Evolutionary conservation across 495 filamentous ascomycete genomes (phyloP), one percentile per base, ranked within the genome.

Genomic region (Xanthoparmelia taractica): DNA sequence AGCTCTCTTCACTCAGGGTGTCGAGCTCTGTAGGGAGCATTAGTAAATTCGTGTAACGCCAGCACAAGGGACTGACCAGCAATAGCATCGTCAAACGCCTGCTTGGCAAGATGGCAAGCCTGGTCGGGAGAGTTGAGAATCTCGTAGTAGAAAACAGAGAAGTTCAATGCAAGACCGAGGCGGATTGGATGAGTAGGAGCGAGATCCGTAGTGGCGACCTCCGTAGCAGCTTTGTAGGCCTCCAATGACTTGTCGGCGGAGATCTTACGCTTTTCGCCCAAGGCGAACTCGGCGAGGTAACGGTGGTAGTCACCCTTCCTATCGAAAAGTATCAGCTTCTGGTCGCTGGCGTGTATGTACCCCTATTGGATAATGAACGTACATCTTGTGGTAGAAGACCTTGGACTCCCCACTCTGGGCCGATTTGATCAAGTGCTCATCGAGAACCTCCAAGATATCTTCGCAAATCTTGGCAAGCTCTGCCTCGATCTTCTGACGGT

Each of bases 381-480:
- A 96, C 92, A 98, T 98, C 87, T 98, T 98, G 89, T 98, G 94
- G 83, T 98, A 98, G 82, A 98, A 98, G 67, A 98, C 94, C 86
- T 97, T 97, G 67, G 92, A 96, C 82, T 98, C 94, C 74, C 95
- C 94, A 73, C 84, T 90, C 84, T 96, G 87, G 69, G 94, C 95
- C 68, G 91, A 96, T 63, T 91, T 91, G 76, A 98, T 97, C 72
- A 98, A 80, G 82, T 96, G 91, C 78, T 92, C 78, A 79, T 97
- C 94, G 63, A 98, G 85, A 67, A 97, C 94, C 72, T 95, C 90
- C 57, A 98, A 86, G 78, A 98, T 96, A 72, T 98, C 94, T 76
- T 97, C 91, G 79, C 94, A 98, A 82, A 98, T 96, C 85, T 97
- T 96, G 79, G 89, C 94, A 45, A 98, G 88, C 81, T 98, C 94